Evolutionary conservation across 768 basidiomycete species (phyloP).

Genomic region (Serendipita sp.): DNA sequence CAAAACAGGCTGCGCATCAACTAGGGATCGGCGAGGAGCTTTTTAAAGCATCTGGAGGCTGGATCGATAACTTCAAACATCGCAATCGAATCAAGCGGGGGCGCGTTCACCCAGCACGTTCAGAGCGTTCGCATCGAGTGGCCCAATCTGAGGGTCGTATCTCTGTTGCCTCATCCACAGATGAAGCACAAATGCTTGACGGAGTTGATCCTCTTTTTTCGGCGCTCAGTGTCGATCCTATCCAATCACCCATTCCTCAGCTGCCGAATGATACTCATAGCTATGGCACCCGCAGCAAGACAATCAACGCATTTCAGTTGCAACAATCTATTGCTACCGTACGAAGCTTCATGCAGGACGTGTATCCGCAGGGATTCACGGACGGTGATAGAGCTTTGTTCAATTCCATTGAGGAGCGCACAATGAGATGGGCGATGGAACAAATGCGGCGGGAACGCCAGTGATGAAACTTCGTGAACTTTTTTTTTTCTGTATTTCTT

Average conservation of each 20-base stretch:
- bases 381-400: not conserved
- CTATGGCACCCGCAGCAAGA: not conserved
- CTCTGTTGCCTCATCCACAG: not conserved
- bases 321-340: not conserved
- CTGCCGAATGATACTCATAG: not conserved
- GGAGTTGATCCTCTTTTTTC: not conserved
- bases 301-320: not conserved
- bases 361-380: not conserved
- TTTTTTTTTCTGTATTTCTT: not conserved
- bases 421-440: not conserved
- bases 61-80: constrained; percentile 85
- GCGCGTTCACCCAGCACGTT: not conserved
- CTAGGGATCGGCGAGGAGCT: constrained; percentile 45
- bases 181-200: not conserved
- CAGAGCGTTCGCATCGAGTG: not conserved
- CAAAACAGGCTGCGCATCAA: constrained; percentile 43
- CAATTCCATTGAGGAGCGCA: not conserved
- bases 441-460: not conserved
- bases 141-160: not conserved
- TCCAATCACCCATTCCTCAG: not conserved
- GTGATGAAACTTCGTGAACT: not conserved
- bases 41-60: constrained; percentile 85
- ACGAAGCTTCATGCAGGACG: not conserved
- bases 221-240: not conserved
- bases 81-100: constrained; percentile 41